A percentile compares a stretch with the other conserved stretches of the same genome.
These are phyloP conservation scores for Leccinum ochraceum DNA, from an alignment of 768 basidiomycete genomes.

Conservation along the genomic window DNA sequence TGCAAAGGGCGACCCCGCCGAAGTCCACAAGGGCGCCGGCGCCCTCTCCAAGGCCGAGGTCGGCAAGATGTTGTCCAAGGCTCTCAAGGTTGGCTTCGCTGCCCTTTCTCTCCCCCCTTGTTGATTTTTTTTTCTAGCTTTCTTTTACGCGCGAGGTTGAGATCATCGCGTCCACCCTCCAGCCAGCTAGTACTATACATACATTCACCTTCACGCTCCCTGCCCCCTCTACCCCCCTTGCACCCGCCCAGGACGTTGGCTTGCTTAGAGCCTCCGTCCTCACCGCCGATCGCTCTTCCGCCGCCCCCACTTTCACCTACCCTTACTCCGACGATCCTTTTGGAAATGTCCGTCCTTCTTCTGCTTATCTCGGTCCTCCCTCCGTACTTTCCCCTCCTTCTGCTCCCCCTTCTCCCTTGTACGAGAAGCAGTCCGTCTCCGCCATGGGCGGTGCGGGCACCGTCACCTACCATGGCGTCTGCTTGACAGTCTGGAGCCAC, in stretches of 20 bases:
- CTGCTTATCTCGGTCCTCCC: constrained; percentile 80
- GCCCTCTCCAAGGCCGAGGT: constrained; percentile 85
- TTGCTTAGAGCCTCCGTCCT: constrained; percentile 75
- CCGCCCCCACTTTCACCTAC: constrained; percentile 64
- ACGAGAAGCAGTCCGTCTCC: constrained; percentile 29
- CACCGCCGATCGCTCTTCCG: constrained; percentile 64
- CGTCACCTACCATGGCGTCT: constrained; percentile 86
- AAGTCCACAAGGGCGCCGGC: constrained; percentile 72
- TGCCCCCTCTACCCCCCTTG: constrained; percentile 72
- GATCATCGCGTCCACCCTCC: constrained; percentile 91
- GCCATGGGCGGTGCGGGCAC: constrained; percentile 41
- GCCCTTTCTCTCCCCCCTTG: neutral
- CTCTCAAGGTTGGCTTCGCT: constrained; percentile 66
- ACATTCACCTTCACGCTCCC: constrained; percentile 88
- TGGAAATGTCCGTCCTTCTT: constrained; percentile 43
- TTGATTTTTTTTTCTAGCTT: constrained; percentile 47
- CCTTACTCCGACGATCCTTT: constrained; percentile 79
- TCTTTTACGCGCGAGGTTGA: constrained; percentile 92
- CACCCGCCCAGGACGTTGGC: constrained; percentile 62
- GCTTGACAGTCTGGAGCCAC: constrained; percentile 94
- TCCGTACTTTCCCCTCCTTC: constrained; percentile 50
- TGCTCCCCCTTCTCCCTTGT: constrained; percentile 28
- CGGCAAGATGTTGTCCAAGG: constrained; percentile 88
- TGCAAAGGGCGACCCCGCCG: constrained; percentile 53
- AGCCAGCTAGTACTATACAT: constrained; percentile 91